Percentiles rank a stretch among this genome's conserved stretches.
Conservation (phyloP, 768 basidiomycete genomes). For the Clavulina sp. region DNA sequence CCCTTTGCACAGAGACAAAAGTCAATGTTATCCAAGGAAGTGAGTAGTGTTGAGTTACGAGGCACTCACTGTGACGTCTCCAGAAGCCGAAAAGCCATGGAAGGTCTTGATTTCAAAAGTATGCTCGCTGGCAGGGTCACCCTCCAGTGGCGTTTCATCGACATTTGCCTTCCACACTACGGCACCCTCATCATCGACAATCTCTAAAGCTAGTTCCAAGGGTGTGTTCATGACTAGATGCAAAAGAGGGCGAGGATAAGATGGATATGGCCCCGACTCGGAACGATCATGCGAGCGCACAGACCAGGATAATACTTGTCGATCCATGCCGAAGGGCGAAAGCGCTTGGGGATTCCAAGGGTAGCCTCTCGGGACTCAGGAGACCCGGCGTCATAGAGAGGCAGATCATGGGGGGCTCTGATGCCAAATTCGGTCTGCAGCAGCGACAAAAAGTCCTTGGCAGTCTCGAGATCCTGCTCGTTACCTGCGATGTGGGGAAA, state of each 20-base stretch:
- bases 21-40: not conserved
- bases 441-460: conserved; percentile 44
- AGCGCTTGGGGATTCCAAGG: conserved; percentile 28
- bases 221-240: conserved; percentile 54
- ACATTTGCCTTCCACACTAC: conserved; percentile 54
- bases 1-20: conserved; percentile 25
- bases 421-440: conserved; percentile 49
- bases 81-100: conserved; percentile 68
- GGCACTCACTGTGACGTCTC: conserved; percentile 33
- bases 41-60: conserved; percentile 9
- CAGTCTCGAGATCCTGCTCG: conserved; percentile 38
- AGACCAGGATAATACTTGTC: conserved; percentile 62
- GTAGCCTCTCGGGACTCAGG: conserved; percentile 49
- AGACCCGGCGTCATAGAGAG: conserved; percentile 58
- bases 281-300: not conserved
- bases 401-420: conserved; percentile 17
- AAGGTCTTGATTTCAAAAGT: conserved; percentile 57
- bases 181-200: conserved; percentile 38
- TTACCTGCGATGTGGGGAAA: conserved; percentile 63
- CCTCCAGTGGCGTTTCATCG: conserved; percentile 51
- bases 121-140: conserved; percentile 54
- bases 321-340: conserved; percentile 54
- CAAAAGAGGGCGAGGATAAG: not conserved
- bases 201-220: conserved; percentile 45
- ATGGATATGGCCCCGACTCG: not conserved